Evolutionary conservation across 2,329 filamentous ascomycete species (phyloP).

Genomic region (Thielaviopsis euricoi): DNA sequence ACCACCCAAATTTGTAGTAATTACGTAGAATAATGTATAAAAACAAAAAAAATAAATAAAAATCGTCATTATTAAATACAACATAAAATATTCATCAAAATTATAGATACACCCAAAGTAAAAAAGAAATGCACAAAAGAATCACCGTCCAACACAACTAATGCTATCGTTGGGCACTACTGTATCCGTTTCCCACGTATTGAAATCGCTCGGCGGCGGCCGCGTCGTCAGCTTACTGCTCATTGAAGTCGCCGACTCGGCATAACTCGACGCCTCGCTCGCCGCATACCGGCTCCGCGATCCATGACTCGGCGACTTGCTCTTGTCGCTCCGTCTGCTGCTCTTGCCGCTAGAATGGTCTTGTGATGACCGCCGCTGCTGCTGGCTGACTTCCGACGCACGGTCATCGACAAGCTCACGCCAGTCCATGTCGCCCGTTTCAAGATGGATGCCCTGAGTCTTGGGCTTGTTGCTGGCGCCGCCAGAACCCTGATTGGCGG

Average conservation of each 20-base stretch:
- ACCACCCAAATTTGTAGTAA: no score
- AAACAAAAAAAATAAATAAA: neutral
- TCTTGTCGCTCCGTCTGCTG: neutral
- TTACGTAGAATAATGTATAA: neutral
- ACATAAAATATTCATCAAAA: no score
- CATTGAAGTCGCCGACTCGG: slow-evolving; percentile 1
- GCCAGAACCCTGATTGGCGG: neutral
- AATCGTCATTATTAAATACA: no score
- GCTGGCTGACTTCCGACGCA: neutral
- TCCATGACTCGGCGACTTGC: slow-evolving; percentile 1
- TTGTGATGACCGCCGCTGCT: neutral
- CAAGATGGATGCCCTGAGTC: slow-evolving; percentile 5
- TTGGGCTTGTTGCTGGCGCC: neutral
- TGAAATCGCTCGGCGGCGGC: slow-evolving; percentile 24
- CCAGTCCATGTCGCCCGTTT: neutral
- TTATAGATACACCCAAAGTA: neutral
- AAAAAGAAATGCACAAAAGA: neutral
- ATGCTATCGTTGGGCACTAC: slow-evolving; percentile 46
- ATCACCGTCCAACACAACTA: slow-evolving; percentile 35
- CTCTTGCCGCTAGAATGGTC: neutral
- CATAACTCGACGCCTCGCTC: slow-evolving; percentile 5
- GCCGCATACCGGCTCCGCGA: neutral
- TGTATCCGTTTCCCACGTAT: slow-evolving; percentile 30
- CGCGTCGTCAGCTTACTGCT: slow-evolving; percentile 23
- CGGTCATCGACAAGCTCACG: slow-evolving; percentile 2